These are phyloP conservation scores for Catunica adiposa DNA, from an alignment of 2,329 filamentous ascomycete species.

Conservation along the genomic window DNA sequence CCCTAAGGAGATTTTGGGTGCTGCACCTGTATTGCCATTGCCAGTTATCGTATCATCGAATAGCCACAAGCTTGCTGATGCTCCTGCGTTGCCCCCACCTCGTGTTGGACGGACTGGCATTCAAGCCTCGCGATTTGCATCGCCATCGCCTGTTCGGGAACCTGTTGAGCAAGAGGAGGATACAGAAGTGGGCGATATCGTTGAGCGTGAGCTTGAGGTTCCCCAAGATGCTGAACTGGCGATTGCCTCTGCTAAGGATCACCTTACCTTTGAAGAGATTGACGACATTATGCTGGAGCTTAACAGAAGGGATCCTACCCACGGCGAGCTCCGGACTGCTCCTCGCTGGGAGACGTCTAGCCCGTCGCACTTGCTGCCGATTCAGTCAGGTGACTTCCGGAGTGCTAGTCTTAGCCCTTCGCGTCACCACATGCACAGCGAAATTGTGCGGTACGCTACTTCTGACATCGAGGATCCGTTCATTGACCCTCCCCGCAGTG, in stretches of 20 bases:
- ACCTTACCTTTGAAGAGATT: constrained; percentile 60
- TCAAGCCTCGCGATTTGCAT: constrained; percentile 32
- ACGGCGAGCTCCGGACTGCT: constrained; percentile 50
- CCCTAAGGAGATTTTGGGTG: constrained; percentile 12
- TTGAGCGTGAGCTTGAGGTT: constrained; percentile 10
- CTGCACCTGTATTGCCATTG: constrained; percentile 14
- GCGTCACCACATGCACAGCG: constrained; percentile 32
- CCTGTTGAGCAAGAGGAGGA: constrained; percentile 23
- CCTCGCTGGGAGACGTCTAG: constrained; percentile 31
- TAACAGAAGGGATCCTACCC: constrained; percentile 56
- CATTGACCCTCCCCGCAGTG: constrained; percentile 44
- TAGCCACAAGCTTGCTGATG: neutral
- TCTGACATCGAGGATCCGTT: constrained; percentile 46
- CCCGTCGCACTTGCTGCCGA: constrained; percentile 23
- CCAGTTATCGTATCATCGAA: constrained; percentile 16
- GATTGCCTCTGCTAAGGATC: constrained; percentile 21
- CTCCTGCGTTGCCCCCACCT: constrained; percentile 15
- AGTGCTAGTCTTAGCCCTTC: constrained; percentile 62
- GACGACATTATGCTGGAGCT: constrained; percentile 85
- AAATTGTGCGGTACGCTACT: constrained; percentile 22
- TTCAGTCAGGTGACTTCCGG: constrained; percentile 28
- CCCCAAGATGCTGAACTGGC: constrained; percentile 16
- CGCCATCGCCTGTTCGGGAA: constrained; percentile 28
- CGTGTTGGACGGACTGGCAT: constrained; percentile 22
- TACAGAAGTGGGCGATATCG: constrained; percentile 19